Evolutionary conservation across 371 early-diverging fungal genomes (phyloP).

Genomic region (Zychaea mexicana): DNA sequence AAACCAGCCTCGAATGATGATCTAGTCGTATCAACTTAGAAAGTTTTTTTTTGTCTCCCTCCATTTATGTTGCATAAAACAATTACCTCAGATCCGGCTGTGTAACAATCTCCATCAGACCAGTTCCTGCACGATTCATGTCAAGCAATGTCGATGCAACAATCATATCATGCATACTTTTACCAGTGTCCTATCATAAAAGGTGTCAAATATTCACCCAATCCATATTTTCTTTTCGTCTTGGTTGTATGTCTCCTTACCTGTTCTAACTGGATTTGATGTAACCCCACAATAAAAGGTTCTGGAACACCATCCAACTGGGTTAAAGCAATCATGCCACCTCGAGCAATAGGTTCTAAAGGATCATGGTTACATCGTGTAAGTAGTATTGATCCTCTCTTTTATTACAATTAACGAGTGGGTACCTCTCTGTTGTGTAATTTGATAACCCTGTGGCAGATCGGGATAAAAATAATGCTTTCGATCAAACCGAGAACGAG

Average conservation of each 20-base stretch:
- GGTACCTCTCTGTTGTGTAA: constrained; percentile 83
- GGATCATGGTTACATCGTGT: background rate
- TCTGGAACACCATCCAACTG: constrained; percentile 58
- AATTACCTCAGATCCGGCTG: constrained; percentile 74
- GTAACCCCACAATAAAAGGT: constrained; percentile 62
- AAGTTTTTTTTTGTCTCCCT: background rate
- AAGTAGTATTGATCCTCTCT: no score
- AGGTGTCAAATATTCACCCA: no score
- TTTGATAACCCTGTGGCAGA: constrained; percentile 91
- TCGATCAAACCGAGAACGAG: constrained; percentile 79
- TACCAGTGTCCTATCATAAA: constrained; percentile 72
- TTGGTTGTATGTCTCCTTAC: constrained; percentile 10
- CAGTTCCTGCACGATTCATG: constrained; percentile 87
- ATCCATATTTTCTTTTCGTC: background rate
- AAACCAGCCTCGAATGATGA: constrained; percentile 76
- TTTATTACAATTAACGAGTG: no score
- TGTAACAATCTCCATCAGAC: constrained; percentile 91
- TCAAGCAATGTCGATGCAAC: constrained; percentile 74
- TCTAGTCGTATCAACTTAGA: no score
- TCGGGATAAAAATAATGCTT: constrained; percentile 96
- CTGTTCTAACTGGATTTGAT: constrained; percentile 90
- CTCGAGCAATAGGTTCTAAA: constrained; percentile 68
- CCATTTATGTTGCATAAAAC: background rate
- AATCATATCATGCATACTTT: constrained; percentile 70
- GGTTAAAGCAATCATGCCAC: constrained; percentile 57